A percentile compares a stretch with the other conserved stretches of the same genome.
These are phyloP conservation scores for Chrysanthemum lavandulifolium DNA, from an alignment of 129 eudicot species.

Conservation along the genomic window DNA sequence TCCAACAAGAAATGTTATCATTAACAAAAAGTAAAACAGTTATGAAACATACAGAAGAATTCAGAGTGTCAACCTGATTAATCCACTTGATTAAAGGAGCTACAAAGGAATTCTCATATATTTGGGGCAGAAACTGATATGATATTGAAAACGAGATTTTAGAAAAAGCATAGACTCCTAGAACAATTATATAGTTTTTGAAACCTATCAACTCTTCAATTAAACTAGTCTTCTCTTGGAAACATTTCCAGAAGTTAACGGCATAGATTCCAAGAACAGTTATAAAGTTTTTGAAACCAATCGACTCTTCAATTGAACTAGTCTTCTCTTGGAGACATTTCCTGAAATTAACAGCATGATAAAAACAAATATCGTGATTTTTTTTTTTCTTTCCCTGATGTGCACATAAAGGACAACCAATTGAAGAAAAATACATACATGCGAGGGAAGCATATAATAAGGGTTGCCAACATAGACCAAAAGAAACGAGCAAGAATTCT, in stretches of 20 bases:
- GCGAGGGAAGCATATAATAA: constrained; percentile 75
- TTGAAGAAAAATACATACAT: constrained; percentile 54
- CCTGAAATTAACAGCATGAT: constrained; percentile 43
- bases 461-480: constrained; percentile 63
- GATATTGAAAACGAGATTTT: constrained; percentile 75
- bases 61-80: constrained; percentile 68
- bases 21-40: not conserved
- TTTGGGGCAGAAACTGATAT: constrained; percentile 59
- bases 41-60: constrained; percentile 20
- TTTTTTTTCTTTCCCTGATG: not conserved
- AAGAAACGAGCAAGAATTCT: constrained; percentile 77
- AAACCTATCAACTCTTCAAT: constrained; percentile 40
- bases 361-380: constrained; percentile 9
- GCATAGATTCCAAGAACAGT: constrained; percentile 68
- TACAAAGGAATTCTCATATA: constrained; percentile 54
- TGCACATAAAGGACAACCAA: not conserved
- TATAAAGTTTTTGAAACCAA: constrained; percentile 50
- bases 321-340: constrained; percentile 61
- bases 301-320: constrained; percentile 37
- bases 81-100: constrained; percentile 77
- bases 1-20: constrained; percentile 11
- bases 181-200: constrained; percentile 65
- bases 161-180: constrained; percentile 65
- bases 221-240: constrained; percentile 46
- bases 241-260: constrained; percentile 63